These are phyloP conservation scores for Dichotomocladium elegans DNA, from an alignment of 371 early-diverging fungal genomes.

Conservation along the genomic window DNA sequence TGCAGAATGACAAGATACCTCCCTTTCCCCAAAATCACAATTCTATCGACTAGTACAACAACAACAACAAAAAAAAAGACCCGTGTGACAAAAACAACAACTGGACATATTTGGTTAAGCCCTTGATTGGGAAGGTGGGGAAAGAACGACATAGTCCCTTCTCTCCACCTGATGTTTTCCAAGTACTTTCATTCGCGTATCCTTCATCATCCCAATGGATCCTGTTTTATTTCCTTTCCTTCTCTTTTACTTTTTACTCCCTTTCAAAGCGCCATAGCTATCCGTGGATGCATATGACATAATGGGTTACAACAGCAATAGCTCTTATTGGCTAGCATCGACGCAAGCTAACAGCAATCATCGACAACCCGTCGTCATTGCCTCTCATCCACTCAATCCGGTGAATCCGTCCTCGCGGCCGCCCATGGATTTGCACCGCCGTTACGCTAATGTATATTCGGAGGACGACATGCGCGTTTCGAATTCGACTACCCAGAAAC, in stretches of 20 bases:
- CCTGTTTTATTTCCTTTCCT: background rate
- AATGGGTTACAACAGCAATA: background rate
- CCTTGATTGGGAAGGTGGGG: no score
- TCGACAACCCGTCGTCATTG: background rate
- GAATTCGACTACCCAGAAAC: constrained; percentile 2
- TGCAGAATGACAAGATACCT: constrained; percentile 1
- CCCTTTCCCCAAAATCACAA: background rate
- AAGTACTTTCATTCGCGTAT: no score
- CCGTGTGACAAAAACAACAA: background rate
- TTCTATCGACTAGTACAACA: background rate
- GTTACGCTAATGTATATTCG: no score
- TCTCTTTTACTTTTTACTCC: background rate
- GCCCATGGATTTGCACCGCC: no score
- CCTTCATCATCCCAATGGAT: no score
- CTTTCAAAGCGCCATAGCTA: no score
- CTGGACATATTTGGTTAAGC: background rate
- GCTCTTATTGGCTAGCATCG: constrained; percentile 9
- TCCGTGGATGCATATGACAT: no score
- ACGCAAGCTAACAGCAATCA: constrained; percentile 2
- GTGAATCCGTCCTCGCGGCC: no score
- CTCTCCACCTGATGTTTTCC: no score
- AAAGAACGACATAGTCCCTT: no score
- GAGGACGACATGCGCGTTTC: constrained; percentile 1
- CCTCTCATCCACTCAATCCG: background rate
- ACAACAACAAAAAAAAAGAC: background rate